Evolutionary conservation across 2,329 filamentous ascomycete genomes (phyloP), one percentile per base, ranked within the genome.

Genomic region (Calycina herbarum): DNA sequence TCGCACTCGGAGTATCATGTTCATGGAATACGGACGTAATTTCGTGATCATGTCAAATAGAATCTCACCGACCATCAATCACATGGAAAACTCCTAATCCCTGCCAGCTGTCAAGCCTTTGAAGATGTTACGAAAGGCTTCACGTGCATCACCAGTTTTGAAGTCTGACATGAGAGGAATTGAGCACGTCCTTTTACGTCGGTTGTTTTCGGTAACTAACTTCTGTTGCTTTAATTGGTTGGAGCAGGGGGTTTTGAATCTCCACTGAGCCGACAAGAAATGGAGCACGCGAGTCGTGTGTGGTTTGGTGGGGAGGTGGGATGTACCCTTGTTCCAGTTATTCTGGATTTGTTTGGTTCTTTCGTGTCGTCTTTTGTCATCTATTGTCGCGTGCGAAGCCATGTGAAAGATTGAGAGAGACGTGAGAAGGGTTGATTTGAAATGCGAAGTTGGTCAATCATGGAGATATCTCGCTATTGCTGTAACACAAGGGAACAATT

Each of bases 391-490:
- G 48, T 54, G 48, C 48, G 20, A 54, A 24, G 20, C n/a, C 42
- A 24, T 54, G 24, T 54, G 48, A 54, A 54, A 54, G 38, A 40
- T 15, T 40, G 38, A 17, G 38, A 17, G 38, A 4, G 38, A 40
- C 38, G 17, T 40, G 38, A 40, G 38, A 40, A 15, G 38, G 38
- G 38, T 13, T 24, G 10, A 27, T 54, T 54, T 27, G n/a, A 27
- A 27, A 54, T 54, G 48, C 20, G 13, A 27, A 27, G 20, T 54
- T 10, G 48, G 5, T 27, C 48, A 54, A 54, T 27, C 24, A 54
- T 54, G 48, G 48, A 27, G 48, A 54, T 54, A 54, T 24, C 48
- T 54, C 48, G 48, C 48, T 54, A 54, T 54, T 54, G 11, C 3
- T 11, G 48, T 54, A 54, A 54, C 48, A 27, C 11, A 13, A 54